These are phyloP conservation scores for Microdochium nivale DNA, from an alignment of 2,329 filamentous ascomycete species.

Conservation along the genomic window DNA sequence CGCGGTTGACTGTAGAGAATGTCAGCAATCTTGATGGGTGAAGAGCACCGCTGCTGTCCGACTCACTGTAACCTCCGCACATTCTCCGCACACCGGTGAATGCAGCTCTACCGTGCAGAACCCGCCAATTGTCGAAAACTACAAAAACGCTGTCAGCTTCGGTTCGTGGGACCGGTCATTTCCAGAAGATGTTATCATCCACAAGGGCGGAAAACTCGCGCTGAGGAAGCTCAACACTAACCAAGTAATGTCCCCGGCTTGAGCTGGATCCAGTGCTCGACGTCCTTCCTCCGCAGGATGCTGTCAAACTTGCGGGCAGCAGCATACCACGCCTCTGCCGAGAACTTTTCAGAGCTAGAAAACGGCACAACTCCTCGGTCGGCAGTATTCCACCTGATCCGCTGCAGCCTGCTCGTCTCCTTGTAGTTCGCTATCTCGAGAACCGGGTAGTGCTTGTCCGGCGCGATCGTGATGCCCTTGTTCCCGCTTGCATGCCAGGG, in stretches of 20 bases:
- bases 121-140: slow-evolving; percentile 96
- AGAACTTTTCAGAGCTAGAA: slow-evolving; percentile 19
- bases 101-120: slow-evolving; percentile 75
- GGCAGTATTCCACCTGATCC: slow-evolving; percentile 89
- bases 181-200: background rate
- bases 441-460: slow-evolving; percentile 62
- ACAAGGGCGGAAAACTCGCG: slow-evolving; percentile 7
- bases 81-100: slow-evolving; percentile 82
- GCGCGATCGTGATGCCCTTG: slow-evolving; percentile 69
- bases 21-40: slow-evolving; percentile 1
- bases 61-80: slow-evolving; percentile 84
- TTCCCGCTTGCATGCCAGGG: slow-evolving; percentile 88
- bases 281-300: slow-evolving; percentile 55
- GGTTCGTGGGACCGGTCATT: background rate
- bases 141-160: slow-evolving; percentile 1
- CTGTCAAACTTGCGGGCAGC: slow-evolving; percentile 68
- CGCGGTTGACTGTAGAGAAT: slow-evolving; percentile 54
- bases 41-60: slow-evolving; percentile 1
- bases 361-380: slow-evolving; percentile 68
- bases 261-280: slow-evolving; percentile 75
- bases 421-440: slow-evolving; percentile 45
- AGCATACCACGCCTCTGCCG: slow-evolving; percentile 61
- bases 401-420: slow-evolving; percentile 26
- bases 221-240: slow-evolving; percentile 32
- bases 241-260: slow-evolving; percentile 68